Percentiles rank a stretch among this genome's conserved stretches.
Evolutionary conservation across 495 filamentous ascomycete species (phyloP).

Genomic region (Daldinia childiae): DNA sequence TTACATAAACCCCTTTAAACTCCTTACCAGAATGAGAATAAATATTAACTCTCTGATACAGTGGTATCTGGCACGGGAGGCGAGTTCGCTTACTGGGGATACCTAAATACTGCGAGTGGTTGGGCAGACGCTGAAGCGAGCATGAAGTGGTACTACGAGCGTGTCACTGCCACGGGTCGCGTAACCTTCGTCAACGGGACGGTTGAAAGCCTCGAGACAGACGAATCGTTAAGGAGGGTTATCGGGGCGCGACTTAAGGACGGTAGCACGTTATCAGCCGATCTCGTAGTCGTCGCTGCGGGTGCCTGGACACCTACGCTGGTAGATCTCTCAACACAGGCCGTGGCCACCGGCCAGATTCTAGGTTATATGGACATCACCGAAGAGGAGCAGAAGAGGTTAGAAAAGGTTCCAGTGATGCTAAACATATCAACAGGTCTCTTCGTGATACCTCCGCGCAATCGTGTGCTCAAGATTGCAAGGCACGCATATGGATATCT

Average conservation of each 20-base stretch:
- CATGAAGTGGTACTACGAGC: conserved; percentile 68
- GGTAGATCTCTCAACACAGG: conserved; percentile 79
- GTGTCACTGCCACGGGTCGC: conserved; percentile 64
- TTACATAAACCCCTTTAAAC: not conserved
- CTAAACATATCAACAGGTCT: conserved; percentile 82
- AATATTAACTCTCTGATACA: not conserved
- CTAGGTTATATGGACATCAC: conserved; percentile 79
- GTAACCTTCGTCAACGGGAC: conserved; percentile 72
- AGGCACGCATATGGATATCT: conserved; percentile 84
- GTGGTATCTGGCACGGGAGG: conserved; percentile 54
- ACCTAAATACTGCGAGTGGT: conserved; percentile 81
- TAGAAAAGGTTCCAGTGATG: conserved; percentile 75
- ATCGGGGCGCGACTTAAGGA: conserved; percentile 66
- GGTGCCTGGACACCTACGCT: conserved; percentile 85
- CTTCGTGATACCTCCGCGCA: conserved; percentile 81
- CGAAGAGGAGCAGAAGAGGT: conserved; percentile 68
- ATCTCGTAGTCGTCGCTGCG: conserved; percentile 80
- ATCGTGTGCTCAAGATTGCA: conserved; percentile 80
- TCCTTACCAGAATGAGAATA: not conserved
- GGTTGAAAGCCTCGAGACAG: conserved; percentile 64
- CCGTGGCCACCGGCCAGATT: conserved; percentile 80
- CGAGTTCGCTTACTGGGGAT: conserved; percentile 71
- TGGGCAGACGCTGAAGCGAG: conserved; percentile 85
- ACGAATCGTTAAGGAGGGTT: conserved; percentile 40
- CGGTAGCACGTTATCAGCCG: conserved; percentile 66